Conservation (phyloP, 805 yeast species). For the Yarrowia osloensis region DNA sequence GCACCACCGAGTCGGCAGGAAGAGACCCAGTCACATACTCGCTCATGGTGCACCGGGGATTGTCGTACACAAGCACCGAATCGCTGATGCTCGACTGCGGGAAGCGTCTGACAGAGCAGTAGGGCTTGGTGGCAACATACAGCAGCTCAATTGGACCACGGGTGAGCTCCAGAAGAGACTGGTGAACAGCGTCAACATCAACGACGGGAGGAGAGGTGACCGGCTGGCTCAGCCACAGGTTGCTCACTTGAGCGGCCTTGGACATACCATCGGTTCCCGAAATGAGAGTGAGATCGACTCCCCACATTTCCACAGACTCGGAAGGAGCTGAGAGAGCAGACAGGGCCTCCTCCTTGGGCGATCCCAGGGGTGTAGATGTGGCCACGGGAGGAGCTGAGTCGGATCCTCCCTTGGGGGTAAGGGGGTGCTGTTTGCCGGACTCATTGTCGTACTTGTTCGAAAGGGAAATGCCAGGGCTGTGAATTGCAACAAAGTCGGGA, state of each 20-base stretch:
- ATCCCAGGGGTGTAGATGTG: background rate
- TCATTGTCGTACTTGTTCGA: conserved; percentile 3
- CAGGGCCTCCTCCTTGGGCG: background rate
- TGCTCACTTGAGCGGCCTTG: conserved; percentile 11
- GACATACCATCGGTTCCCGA: background rate
- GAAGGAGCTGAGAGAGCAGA: background rate
- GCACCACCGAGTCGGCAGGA: background rate
- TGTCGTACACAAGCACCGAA: conserved; percentile 18
- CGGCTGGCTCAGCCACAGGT: background rate
- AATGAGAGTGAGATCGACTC: conserved; percentile 13
- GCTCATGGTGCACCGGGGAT: conserved; percentile 11
- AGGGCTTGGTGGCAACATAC: conserved; percentile 16
- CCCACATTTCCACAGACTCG: conserved; percentile 18
- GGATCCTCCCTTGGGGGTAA: conserved; percentile 5
- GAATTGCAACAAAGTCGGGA: conserved; percentile 10
- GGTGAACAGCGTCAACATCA: conserved; percentile 4
- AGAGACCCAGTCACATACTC: conserved; percentile 16
- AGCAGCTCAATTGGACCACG: conserved; percentile 23
- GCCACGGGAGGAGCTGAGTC: background rate
- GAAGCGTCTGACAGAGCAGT: conserved; percentile 13
- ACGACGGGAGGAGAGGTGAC: background rate
- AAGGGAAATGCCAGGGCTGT: background rate
- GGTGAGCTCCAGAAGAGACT: conserved; percentile 21
- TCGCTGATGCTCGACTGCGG: conserved; percentile 17
- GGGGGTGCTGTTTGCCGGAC: background rate